A percentile compares a stretch with the other conserved stretches of the same genome.
These are phyloP conservation scores for Ascochyta lentis DNA, from an alignment of 2,329 filamentous ascomycete genomes.

Conservation along the genomic window DNA sequence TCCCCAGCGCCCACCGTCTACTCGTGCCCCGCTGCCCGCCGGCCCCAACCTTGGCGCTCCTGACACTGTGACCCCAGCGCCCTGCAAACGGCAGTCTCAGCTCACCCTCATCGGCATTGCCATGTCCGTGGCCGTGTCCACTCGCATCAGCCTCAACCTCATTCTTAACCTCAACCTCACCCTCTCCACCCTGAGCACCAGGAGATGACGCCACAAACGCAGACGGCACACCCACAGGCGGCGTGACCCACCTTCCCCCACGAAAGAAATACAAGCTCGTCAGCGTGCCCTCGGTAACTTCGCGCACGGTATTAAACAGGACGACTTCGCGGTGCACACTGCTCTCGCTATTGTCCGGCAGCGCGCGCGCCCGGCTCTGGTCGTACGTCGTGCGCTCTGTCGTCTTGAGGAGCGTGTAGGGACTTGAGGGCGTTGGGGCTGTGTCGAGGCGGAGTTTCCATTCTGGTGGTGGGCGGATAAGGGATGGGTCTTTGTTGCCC, in stretches of 20 bases:
- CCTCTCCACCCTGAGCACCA: no score
- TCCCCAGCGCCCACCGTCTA: constrained; percentile 80
- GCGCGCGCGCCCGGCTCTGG: constrained; percentile 68
- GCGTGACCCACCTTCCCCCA: constrained; percentile 78
- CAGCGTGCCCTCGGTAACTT: constrained; percentile 84
- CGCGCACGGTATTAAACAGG: constrained; percentile 68
- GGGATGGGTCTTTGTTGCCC: background rate
- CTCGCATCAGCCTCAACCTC: background rate
- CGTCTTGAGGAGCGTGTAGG: constrained; percentile 88
- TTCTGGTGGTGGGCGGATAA: constrained; percentile 26
- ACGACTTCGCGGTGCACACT: constrained; percentile 70
- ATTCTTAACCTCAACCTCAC: background rate
- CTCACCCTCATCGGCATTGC: constrained; percentile 42
- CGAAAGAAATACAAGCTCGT: constrained; percentile 85
- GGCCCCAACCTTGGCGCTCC: constrained; percentile 60
- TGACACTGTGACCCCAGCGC: constrained; percentile 47
- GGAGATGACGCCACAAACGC: constrained; percentile 23
- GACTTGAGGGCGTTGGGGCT: constrained; percentile 57
- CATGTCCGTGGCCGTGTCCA: background rate
- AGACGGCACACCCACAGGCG: constrained; percentile 56
- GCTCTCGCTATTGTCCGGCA: constrained; percentile 51
- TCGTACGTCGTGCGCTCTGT: constrained; percentile 76
- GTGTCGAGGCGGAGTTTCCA: constrained; percentile 64
- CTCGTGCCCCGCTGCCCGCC: constrained; percentile 86
- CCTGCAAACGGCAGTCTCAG: constrained; percentile 45